phyloP scores from a whole-genome alignment of 768 basidiomycete genomes.

The Termitomyces eurrhizus region DNA sequence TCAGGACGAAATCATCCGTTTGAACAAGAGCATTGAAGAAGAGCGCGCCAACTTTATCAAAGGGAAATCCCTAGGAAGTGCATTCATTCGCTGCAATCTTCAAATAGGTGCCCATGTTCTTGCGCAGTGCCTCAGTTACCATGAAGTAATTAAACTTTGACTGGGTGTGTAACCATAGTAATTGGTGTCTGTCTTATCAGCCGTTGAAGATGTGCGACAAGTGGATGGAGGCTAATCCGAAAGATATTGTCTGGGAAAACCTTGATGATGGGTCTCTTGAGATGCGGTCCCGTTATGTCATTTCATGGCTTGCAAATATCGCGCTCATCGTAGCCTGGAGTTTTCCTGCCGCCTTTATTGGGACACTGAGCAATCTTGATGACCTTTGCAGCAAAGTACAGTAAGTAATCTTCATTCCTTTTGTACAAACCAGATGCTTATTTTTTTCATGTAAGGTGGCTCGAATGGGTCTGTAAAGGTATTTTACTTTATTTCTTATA shows the following conservation, averaged over 20 bases:
- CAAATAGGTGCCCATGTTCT: constrained; percentile 75
- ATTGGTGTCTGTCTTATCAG: constrained; percentile 21
- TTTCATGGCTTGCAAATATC: constrained; percentile 52
- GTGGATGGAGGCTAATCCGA: constrained; percentile 54
- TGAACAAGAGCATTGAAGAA: constrained; percentile 40
- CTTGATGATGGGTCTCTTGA: constrained; percentile 50
- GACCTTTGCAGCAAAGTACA: constrained; percentile 44
- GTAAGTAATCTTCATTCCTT: constrained; percentile 24
- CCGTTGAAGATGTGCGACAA: constrained; percentile 56
- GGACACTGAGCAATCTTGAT: constrained; percentile 56
- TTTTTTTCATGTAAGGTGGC: background rate
- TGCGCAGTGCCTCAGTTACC: constrained; percentile 54
- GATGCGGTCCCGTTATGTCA: constrained; percentile 47
- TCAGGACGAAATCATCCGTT: constrained; percentile 1
- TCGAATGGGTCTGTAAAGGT: constrained; percentile 1
- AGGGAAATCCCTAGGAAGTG: constrained; percentile 48
- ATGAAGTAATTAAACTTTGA: constrained; percentile 31
- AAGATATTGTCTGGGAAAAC: constrained; percentile 57
- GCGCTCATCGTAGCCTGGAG: constrained; percentile 63
- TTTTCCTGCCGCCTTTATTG: constrained; percentile 64
- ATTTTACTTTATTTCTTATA: background rate
- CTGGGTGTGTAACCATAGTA: background rate
- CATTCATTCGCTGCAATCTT: constrained; percentile 65
- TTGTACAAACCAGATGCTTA: background rate
- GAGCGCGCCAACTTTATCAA: constrained; percentile 31